phyloP scores from a whole-genome alignment of 78 protist genomes.

The Andalucia godoyi region DNA sequence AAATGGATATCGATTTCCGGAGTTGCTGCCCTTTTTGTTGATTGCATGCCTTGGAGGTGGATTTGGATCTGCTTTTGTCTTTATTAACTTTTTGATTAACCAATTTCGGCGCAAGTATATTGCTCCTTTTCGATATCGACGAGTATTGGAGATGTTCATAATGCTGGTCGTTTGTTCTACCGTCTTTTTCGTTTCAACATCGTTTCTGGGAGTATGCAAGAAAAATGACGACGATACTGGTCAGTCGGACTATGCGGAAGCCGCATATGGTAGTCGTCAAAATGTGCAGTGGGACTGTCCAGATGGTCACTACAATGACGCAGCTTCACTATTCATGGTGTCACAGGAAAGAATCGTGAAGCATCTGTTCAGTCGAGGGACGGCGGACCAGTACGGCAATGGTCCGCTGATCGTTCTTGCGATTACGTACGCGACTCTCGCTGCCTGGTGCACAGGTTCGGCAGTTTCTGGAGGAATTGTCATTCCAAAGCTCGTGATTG shows the following conservation, averaged over 20 bases:
- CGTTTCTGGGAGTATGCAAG: no score
- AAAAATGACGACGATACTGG: no score
- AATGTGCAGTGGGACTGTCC: no score
- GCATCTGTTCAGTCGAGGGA: not conserved
- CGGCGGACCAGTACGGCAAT: not conserved
- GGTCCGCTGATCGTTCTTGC: not conserved
- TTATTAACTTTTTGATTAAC: no score
- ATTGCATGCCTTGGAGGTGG: not conserved
- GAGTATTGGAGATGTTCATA: no score
- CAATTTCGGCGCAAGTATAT: no score
- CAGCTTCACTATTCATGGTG: not conserved
- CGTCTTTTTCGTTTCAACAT: not conserved
- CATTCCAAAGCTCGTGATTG: slow-evolving; percentile 69
- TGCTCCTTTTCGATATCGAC: no score
- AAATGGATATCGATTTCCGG: not conserved
- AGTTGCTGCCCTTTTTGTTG: not conserved
- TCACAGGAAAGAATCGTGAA: not conserved
- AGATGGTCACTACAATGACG: slow-evolving; percentile 6
- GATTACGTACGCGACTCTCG: not conserved
- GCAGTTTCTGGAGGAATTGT: slow-evolving; percentile 17
- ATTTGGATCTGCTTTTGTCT: no score
- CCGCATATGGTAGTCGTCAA: no score
- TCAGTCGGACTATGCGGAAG: no score
- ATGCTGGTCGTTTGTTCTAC: not conserved
- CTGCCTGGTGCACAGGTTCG: slow-evolving; percentile 5